These are phyloP conservation scores for Colletotrichum spaethianum DNA, from an alignment of 2,329 filamentous ascomycete genomes.

Conservation along the genomic window DNA sequence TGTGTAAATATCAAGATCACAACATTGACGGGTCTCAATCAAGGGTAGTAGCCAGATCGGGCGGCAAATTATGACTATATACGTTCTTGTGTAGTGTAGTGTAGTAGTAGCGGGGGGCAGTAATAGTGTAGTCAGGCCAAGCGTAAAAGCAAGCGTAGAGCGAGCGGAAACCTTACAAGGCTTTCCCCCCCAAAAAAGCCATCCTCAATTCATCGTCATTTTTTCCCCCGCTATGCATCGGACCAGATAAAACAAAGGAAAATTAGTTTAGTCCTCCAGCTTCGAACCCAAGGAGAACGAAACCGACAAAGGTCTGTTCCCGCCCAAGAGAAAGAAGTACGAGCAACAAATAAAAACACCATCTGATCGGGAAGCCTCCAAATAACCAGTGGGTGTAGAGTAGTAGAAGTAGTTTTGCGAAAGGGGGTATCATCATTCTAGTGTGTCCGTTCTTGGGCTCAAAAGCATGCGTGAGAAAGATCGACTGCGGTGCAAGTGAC, in stretches of 20 bases:
- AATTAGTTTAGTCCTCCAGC: constrained; percentile 13
- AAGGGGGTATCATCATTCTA: constrained; percentile 58
- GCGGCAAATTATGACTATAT: constrained; percentile 44
- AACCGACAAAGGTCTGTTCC: neutral
- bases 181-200: neutral
- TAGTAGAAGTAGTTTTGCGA: constrained; percentile 28
- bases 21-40: neutral
- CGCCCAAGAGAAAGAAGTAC: neutral
- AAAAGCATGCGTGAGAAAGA: constrained; percentile 37
- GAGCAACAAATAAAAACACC: constrained; percentile 4
- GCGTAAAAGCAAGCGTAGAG: constrained; percentile 16
- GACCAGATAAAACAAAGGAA: constrained; percentile 34
- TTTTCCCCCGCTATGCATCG: constrained; percentile 24
- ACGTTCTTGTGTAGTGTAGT: constrained; percentile 33
- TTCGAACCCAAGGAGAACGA: neutral
- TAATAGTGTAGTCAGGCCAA: constrained; percentile 7
- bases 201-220: constrained; percentile 31
- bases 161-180: constrained; percentile 9
- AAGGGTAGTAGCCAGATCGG: constrained; percentile 6
- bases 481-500: constrained; percentile 35
- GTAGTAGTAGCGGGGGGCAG: neutral
- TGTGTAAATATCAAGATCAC: neutral
- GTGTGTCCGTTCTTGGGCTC: constrained; percentile 39
- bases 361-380: constrained; percentile 18
- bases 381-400: constrained; percentile 12